phyloP scores from a whole-genome alignment of 2,329 filamentous ascomycete genomes.

The Dichotomopilus funicola region DNA sequence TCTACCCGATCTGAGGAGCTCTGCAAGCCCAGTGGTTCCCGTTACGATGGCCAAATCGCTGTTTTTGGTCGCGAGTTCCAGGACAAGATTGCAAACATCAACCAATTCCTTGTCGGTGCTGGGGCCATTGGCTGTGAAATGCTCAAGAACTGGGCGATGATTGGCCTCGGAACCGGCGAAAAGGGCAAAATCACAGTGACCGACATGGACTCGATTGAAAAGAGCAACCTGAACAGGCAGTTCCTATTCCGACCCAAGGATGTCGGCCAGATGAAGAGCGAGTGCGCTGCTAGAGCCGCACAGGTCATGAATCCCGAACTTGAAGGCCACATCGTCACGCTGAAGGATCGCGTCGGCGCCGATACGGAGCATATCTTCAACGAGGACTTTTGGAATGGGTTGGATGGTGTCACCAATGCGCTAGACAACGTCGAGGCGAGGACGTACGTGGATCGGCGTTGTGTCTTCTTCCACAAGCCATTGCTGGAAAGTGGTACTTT shows the following conservation, averaged over 20 bases:
- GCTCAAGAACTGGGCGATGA: slow-evolving; percentile 99
- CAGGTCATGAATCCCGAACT: slow-evolving; percentile 94
- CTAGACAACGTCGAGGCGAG: slow-evolving; percentile 96
- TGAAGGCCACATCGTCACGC: slow-evolving; percentile 71
- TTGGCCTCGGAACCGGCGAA: slow-evolving; percentile 82
- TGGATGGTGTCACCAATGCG: slow-evolving; percentile 94
- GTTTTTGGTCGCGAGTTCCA: slow-evolving; percentile 93
- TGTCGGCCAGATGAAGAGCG: slow-evolving; percentile 94
- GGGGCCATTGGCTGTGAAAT: slow-evolving; percentile 98
- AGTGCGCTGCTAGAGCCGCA: slow-evolving; percentile 83
- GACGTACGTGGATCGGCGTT: slow-evolving; percentile 92
- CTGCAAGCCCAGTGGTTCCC: slow-evolving; percentile 76
- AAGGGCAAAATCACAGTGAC: slow-evolving; percentile 87
- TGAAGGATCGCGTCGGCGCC: slow-evolving; percentile 83
- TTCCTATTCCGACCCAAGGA: slow-evolving; percentile 93
- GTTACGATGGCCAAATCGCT: slow-evolving; percentile 95
- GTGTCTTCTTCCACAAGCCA: slow-evolving; percentile 97
- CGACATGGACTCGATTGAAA: slow-evolving; percentile 98
- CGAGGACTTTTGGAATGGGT: slow-evolving; percentile 78
- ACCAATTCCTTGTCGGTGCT: slow-evolving; percentile 89
- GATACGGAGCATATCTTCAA: slow-evolving; percentile 95
- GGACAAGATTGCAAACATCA: slow-evolving; percentile 84
- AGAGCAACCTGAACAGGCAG: slow-evolving; percentile 96
- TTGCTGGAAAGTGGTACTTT: slow-evolving; percentile 93
- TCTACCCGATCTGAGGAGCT: slow-evolving; percentile 72